Percentiles rank a stretch among this genome's conserved stretches.
phyloP scores from a whole-genome alignment of 2,329 filamentous ascomycete species.

The Fusarium goolgardi region DNA sequence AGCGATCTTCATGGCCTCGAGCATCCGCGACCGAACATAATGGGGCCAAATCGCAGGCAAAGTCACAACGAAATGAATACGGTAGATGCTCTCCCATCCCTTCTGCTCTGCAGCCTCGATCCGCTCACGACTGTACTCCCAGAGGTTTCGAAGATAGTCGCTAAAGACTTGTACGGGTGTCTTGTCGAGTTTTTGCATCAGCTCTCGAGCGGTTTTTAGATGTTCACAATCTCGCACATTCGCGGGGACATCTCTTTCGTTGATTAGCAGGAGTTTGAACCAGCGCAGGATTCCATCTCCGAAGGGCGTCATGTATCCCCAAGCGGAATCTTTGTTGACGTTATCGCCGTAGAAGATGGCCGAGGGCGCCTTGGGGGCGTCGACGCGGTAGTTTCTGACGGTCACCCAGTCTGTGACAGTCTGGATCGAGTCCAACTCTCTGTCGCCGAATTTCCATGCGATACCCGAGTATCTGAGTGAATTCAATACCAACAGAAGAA shows the following conservation, averaged over 20 bases:
- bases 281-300: constrained; percentile 48
- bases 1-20: constrained; percentile 49
- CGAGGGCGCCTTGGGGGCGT: constrained; percentile 52
- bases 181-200: constrained; percentile 34
- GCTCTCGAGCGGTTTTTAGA: constrained; percentile 23
- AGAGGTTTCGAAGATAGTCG: constrained; percentile 51
- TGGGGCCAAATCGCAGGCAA: constrained; percentile 60
- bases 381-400: constrained; percentile 22
- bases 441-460: constrained; percentile 51
- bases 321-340: constrained; percentile 12
- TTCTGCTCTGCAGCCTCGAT: constrained; percentile 47
- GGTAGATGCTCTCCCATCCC: constrained; percentile 39
- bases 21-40: constrained; percentile 54
- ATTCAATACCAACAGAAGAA: constrained; percentile 5
- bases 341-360: constrained; percentile 40
- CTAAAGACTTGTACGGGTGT: constrained; percentile 48
- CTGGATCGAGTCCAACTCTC: constrained; percentile 43
- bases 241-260: constrained; percentile 49
- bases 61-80: constrained; percentile 56
- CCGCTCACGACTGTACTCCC: constrained; percentile 46
- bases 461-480: constrained; percentile 55
- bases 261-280: constrained; percentile 58
- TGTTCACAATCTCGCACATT: constrained; percentile 44
- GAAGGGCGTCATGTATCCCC: constrained; percentile 51
- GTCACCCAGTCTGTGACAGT: constrained; percentile 51